Percentiles rank a stretch among this genome's conserved stretches.
These are phyloP conservation scores for Chaetomium strumarium DNA, from an alignment of 2,329 filamentous ascomycete genomes.

Conservation along the genomic window DNA sequence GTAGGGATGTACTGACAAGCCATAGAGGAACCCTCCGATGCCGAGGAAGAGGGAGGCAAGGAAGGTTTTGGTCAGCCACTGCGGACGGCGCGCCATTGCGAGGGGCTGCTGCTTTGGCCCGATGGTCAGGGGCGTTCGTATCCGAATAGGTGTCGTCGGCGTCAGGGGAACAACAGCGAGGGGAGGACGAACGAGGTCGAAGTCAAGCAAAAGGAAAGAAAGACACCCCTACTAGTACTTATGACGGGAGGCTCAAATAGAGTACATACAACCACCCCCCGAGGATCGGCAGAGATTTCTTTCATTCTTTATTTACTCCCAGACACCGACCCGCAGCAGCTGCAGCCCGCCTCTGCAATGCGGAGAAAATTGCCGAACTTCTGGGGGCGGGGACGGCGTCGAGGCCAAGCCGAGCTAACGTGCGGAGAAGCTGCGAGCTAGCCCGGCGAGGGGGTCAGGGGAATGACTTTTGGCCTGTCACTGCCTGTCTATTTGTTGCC, in stretches of 20 bases:
- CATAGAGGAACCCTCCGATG: constrained; percentile 37
- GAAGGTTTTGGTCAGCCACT: constrained; percentile 35
- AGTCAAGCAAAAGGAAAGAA: no score
- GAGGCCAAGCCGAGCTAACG: constrained; percentile 5
- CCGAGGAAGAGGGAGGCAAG: constrained; percentile 35
- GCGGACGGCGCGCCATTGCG: not conserved
- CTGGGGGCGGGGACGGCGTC: not conserved
- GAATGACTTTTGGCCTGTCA: not conserved
- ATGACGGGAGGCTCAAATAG: not conserved
- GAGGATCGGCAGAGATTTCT: not conserved
- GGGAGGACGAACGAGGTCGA: no score
- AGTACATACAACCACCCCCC: no score
- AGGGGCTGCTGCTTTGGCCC: no score
- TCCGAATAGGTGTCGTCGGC: no score
- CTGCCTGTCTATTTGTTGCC: no score
- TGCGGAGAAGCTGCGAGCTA: constrained; percentile 10
- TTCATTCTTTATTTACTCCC: not conserved
- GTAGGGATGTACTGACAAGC: constrained; percentile 31
- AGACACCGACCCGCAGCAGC: not conserved
- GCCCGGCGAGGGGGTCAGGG: not conserved
- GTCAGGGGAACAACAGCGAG: no score
- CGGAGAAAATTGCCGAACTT: constrained; percentile 7
- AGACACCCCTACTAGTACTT: no score
- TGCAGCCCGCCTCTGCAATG: not conserved
- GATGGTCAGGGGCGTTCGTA: no score